phyloP scores from a whole-genome alignment of 352 stramenopile species.

The Phytopythium vexans region DNA sequence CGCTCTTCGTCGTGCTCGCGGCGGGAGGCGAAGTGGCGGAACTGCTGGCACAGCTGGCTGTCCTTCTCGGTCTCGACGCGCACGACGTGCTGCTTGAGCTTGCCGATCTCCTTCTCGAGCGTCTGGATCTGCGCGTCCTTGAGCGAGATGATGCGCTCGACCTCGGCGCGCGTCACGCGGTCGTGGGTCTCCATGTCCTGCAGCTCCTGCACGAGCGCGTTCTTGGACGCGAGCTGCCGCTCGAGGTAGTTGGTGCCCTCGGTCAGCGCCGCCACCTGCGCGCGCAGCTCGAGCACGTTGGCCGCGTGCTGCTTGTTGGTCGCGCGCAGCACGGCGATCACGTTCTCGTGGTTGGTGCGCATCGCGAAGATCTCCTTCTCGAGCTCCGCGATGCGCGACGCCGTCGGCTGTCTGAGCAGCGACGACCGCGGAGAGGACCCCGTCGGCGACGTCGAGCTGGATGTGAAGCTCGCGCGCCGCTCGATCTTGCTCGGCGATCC shows the following conservation, averaged over 20 bases:
- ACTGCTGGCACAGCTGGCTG: slow-evolving; percentile 53
- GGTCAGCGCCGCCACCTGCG: slow-evolving; percentile 53
- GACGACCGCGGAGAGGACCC: slow-evolving; percentile 13
- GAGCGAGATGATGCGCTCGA: slow-evolving; percentile 44
- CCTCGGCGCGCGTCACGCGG: slow-evolving; percentile 27
- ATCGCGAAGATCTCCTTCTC: slow-evolving; percentile 61
- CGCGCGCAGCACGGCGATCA: slow-evolving; percentile 57
- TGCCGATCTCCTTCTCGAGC: slow-evolving; percentile 53
- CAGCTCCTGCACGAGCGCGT: slow-evolving; percentile 44
- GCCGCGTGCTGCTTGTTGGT: slow-evolving; percentile 69
- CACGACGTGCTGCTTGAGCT: slow-evolving; percentile 36
- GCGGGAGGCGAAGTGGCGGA: slow-evolving; percentile 31
- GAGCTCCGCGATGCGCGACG: slow-evolving; percentile 42
- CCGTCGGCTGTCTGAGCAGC: background rate
- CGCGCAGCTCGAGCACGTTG: slow-evolving; percentile 62
- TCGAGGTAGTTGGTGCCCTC: slow-evolving; percentile 63
- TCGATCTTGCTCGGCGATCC: slow-evolving; percentile 22
- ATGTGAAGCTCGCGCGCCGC: slow-evolving; percentile 34
- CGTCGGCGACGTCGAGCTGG: slow-evolving; percentile 5
- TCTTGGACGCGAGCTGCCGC: slow-evolving; percentile 56
- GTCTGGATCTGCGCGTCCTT: slow-evolving; percentile 56
- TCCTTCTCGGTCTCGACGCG: slow-evolving; percentile 52
- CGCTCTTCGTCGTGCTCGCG: slow-evolving; percentile 49
- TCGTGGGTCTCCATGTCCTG: slow-evolving; percentile 34
- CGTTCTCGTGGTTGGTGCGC: slow-evolving; percentile 67